Conservation (phyloP, 345 rosid species). For the Cardiospermum halicacabum region DNA sequence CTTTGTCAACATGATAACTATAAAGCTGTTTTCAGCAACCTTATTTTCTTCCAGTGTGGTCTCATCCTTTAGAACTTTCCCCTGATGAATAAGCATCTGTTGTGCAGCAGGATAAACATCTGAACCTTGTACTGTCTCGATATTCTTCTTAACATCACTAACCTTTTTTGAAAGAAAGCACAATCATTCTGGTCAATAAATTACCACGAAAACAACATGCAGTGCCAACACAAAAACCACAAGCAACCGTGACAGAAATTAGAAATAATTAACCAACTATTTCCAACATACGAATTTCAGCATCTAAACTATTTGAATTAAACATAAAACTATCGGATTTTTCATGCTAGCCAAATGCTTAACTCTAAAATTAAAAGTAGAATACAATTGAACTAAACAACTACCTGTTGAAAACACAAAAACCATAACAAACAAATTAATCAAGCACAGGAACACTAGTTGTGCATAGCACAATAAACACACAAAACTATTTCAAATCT, state of each 20-base stretch:
- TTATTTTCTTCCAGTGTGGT: constrained; percentile 52
- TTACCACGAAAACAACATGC: neutral
- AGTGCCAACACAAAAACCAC: no score
- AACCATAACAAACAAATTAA: neutral
- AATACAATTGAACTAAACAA: neutral
- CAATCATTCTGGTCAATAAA: neutral
- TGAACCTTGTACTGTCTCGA: constrained; percentile 43
- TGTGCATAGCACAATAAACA: neutral
- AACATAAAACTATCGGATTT: neutral
- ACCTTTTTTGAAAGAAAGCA: constrained; percentile 31
- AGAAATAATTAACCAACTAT: neutral
- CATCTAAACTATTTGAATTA: neutral
- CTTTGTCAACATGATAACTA: constrained; percentile 50
- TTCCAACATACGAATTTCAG: neutral
- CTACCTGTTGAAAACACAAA: neutral
- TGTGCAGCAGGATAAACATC: constrained; percentile 37
- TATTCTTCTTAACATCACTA: constrained; percentile 43
- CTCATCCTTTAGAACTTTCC: constrained; percentile 46
- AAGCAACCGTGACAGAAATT: neutral
- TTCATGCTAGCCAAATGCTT: neutral
- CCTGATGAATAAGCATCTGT: constrained; percentile 57
- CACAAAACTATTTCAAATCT: neutral
- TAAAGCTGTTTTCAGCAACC: constrained; percentile 49
- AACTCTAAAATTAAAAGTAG: neutral
- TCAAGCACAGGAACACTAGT: neutral